Evolutionary conservation across 805 yeast genomes (phyloP), one percentile per base, ranked within the genome.

Genomic region (Zygosaccharomyces bailii): DNA sequence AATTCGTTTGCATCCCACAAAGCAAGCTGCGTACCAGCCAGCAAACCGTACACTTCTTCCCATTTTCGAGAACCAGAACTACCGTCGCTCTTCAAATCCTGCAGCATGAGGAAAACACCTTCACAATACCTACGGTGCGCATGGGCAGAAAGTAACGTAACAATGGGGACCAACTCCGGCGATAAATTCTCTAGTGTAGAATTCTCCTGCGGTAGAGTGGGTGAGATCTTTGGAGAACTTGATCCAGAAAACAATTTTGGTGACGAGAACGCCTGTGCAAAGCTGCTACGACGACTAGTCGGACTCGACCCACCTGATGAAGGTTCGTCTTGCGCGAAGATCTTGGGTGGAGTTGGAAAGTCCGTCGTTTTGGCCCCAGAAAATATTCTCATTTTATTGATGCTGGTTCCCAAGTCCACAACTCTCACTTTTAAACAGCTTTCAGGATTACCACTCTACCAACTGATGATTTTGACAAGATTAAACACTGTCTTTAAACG

Each of bases 11-110:
- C 87, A 60, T 89, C 89, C 97, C 98, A 93, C 50, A 87, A 78
- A 0, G 97, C 95, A 49, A 93, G 70, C 57, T 91, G 96, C 46
- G 87, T 86, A 16, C 99, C 99, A 3, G 87, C 80, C 33, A 93
- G 70, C 11, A 86, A 87, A 34, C 96, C 98, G 63, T 86, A 93
- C 18, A 90, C 96, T 67, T 93, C 96, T 43, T 76, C 74, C 99
- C 99, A 93, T 56, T 76, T 75, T 36, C 97, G 73, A 39, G 83
- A 86, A 0, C 84, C 81, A 0, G 96, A 90, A 44, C 82, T 76
- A 6, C 99, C 99, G 53, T 91, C 96, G 19, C 86, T 78, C 57
- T 82, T 80, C 54, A 86, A 68, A 54, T 85, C 91, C 54, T 82
- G 80, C 49, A 84, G 69, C 6, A 86, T 65, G 84, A 84, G 78